phyloP scores from a whole-genome alignment of 2,329 filamentous ascomycete species.

The Dissoconium aciculare region DNA sequence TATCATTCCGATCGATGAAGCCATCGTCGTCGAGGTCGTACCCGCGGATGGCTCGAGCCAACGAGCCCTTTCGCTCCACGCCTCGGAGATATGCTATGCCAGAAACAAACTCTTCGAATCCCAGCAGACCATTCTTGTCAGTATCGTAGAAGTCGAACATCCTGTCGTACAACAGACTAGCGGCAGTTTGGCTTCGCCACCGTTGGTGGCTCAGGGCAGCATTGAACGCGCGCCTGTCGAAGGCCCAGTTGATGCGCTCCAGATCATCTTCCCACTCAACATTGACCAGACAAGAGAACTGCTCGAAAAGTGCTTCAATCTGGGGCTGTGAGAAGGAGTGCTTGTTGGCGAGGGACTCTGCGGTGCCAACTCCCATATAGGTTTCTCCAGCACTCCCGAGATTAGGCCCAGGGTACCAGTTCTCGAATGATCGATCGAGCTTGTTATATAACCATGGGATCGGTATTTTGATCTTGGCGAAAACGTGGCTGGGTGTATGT shows the following conservation, averaged over 20 bases:
- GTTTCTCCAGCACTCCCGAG: slow-evolving; percentile 51
- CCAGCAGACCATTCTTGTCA: slow-evolving; percentile 75
- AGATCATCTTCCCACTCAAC: slow-evolving; percentile 72
- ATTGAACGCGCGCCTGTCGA: slow-evolving; percentile 87
- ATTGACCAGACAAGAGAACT: slow-evolving; percentile 88
- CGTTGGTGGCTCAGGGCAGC: slow-evolving; percentile 53
- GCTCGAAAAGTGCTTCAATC: slow-evolving; percentile 87
- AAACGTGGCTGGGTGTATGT: slow-evolving; percentile 83
- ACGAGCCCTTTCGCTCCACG: slow-evolving; percentile 46
- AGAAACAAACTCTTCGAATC: slow-evolving; percentile 79
- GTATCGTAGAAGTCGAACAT: slow-evolving; percentile 96
- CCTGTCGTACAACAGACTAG: slow-evolving; percentile 85
- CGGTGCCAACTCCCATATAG: too few species aligned
- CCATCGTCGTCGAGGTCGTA: slow-evolving; percentile 87
- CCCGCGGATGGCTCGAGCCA: slow-evolving; percentile 64
- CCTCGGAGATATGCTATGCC: slow-evolving; percentile 55
- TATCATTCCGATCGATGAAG: slow-evolving; percentile 71
- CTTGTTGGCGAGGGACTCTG: slow-evolving; percentile 41
- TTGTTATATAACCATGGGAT: slow-evolving; percentile 38
- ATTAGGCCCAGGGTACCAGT: slow-evolving; percentile 73
- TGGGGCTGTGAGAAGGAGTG: slow-evolving; percentile 59
- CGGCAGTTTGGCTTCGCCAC: slow-evolving; percentile 58
- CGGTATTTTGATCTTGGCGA: slow-evolving; percentile 89
- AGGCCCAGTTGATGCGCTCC: slow-evolving; percentile 60
- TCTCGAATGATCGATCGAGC: slow-evolving; percentile 48